Percentiles rank a stretch among this genome's conserved stretches.
Evolutionary conservation across 768 basidiomycete genomes (phyloP).

Genomic region (Boletus barrowsii): DNA sequence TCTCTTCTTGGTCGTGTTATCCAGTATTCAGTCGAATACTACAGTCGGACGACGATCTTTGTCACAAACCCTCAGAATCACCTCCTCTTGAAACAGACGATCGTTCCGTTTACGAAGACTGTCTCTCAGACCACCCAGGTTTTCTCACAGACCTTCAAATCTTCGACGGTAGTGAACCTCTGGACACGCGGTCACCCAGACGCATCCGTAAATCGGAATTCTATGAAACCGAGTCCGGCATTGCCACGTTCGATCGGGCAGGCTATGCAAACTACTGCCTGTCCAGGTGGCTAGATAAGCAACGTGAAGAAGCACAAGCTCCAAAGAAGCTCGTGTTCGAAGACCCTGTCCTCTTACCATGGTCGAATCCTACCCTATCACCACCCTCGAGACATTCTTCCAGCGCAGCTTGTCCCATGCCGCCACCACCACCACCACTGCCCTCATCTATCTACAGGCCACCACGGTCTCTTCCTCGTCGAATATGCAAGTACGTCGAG

Average conservation of each 20-base stretch:
- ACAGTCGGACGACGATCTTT: constrained; percentile 13
- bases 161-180: constrained; percentile 13
- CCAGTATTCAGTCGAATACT: background rate
- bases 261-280: constrained; percentile 28
- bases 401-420: background rate
- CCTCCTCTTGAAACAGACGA: constrained; percentile 11
- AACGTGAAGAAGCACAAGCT: constrained; percentile 17
- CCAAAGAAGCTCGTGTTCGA: constrained; percentile 22
- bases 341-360: constrained; percentile 16
- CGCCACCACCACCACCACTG: background rate
- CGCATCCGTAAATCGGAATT: constrained; percentile 22
- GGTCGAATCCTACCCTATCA: constrained; percentile 20
- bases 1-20: background rate
- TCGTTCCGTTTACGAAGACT: constrained; percentile 30
- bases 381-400: background rate
- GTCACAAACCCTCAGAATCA: background rate
- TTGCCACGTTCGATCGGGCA: constrained; percentile 23
- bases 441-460: background rate
- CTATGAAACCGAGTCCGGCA: constrained; percentile 29
- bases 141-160: constrained; percentile 18
- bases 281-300: constrained; percentile 26
- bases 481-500: constrained; percentile 18
- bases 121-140: constrained; percentile 18
- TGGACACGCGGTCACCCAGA: constrained; percentile 3
- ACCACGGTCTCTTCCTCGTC: constrained; percentile 11